Base-by-base conservation (phyloP, 768 basidiomycete genomes). In the Pholiota conissans region DNA sequence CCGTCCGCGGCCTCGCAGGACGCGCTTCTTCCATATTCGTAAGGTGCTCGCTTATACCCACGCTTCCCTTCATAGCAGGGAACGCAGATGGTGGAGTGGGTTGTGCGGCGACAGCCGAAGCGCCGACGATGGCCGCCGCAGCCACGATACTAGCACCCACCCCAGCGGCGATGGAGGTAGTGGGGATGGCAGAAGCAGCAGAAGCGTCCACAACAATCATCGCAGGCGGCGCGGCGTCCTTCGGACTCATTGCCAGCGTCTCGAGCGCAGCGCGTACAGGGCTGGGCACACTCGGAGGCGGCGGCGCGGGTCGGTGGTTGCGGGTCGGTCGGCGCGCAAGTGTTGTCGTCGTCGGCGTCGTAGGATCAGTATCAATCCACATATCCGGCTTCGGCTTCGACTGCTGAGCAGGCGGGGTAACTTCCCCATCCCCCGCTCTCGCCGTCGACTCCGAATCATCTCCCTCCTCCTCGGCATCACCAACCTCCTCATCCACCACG, bases 281-380 rank as follows among this genome's bases (percentile, higher is more conserved):
- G 30, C 49, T 50, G 1, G 28, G 29, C 7, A 22, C 24, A 18
- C 30, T 32, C n/a, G 49, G 49, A 5, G 49, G 49, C 29, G 49
- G 30, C 29, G 49, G 49, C 34, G 49, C 49, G 30, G 49, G 49
- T 14, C 49, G 49, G n/a, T 50, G 49, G 28, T 50, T 50, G 6
- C 42, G 42, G 20, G 42, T 45, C 10, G 42, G 42, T 6, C 30
- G 30, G 30, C 30, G 30, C 13, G 30, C 30, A 13, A 32, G 30
- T 32, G 30, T 32, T 13, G 13, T 6, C 13, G 30, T 13, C 30
- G 30, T 6, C 30, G 30, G 13, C 30, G 37, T 8, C 4, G 52
- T 4, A 16, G 18, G 13, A n/a, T 47, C 45, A 47, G 20, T 20
- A 18, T 11, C 29, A n/a, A 22, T 20, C 4, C n/a, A 22, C 45